Evolutionary conservation across 2,329 filamentous ascomycete species (phyloP), one percentile per base, ranked within the genome.

Genomic region (Endocalyx cinctus): DNA sequence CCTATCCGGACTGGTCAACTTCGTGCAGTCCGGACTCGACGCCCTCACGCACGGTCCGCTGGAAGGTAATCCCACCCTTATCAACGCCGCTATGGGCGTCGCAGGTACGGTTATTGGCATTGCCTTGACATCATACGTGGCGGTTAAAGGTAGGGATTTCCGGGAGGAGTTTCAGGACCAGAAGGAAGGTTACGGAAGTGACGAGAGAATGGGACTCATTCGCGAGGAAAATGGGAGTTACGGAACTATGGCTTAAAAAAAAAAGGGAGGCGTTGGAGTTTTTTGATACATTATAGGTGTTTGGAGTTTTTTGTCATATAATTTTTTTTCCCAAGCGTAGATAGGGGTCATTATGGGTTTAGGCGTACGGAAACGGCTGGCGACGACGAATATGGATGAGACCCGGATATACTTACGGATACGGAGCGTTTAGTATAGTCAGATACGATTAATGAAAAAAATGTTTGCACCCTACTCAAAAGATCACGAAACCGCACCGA

Each of bases 11-110:
- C 47, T 87, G 0, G 70, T 83, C 40, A 87, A 86, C 53, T 82
- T 88, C 52, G 65, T 72, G 0, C 84, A 88, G 57, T 76, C 78
- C 0, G 82, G 72, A 0, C 64, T 89, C 25, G 84, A 88, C 49
- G 71, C 77, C 0, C 59, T 84, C 7, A 84, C 81, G 0, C 79
- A 85, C 46, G 69, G 70, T 4, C 60, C 64, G 1, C 82, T 86
- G 41, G 45, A 66, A 7, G 70, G 74, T 16, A 64, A 86, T 49
- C 82, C 83, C 0, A 63, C 79, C 0, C 78, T 79, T 0, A 70
- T 85, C 16, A 86, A 87, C 51, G 43, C 76, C 3, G 61, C 70
- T 0, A 58, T 87, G 12, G 66, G 80, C 2, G 51, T 56, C 2
- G 31, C 65, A 0, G 81, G 77, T 0, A 59, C 75, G 5, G 43